Evolutionary conservation across 1,139 yeast genomes (phyloP).

Genomic region (Yamadazyma triangularis): DNA sequence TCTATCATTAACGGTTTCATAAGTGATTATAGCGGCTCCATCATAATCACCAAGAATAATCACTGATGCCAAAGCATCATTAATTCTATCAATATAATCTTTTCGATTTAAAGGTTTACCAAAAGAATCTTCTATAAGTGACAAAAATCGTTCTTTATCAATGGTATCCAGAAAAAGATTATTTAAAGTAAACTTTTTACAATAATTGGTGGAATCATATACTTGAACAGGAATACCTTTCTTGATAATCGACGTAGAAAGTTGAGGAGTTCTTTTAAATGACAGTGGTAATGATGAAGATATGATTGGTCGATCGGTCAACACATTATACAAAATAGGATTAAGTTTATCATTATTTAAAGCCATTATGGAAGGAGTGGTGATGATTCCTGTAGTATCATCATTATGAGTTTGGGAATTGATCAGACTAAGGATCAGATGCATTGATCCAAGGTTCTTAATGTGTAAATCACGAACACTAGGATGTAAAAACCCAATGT

Average conservation of each 20-base stretch:
- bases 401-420: slow-evolving; percentile 30
- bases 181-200: slow-evolving; percentile 35
- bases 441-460: slow-evolving; percentile 51
- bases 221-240: slow-evolving; percentile 68
- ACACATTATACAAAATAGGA: slow-evolving; percentile 81
- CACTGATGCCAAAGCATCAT: slow-evolving; percentile 64
- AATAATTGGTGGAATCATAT: slow-evolving; percentile 30
- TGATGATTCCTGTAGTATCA: slow-evolving; percentile 42
- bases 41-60: slow-evolving; percentile 92
- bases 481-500: slow-evolving; percentile 48
- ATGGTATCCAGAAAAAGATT: slow-evolving; percentile 47
- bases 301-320: slow-evolving; percentile 89
- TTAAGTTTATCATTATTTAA: slow-evolving; percentile 49
- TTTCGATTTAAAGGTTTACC: slow-evolving; percentile 60
- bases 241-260: slow-evolving; percentile 75
- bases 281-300: slow-evolving; percentile 87
- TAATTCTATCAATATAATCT: slow-evolving; percentile 62
- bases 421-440: slow-evolving; percentile 30
- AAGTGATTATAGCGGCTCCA: slow-evolving; percentile 89
- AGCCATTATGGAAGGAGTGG: slow-evolving; percentile 42
- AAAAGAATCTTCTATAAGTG: slow-evolving; percentile 75
- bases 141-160: slow-evolving; percentile 52
- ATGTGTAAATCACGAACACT: slow-evolving; percentile 47
- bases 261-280: slow-evolving; percentile 56
- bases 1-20: slow-evolving; percentile 39